Base-by-base conservation (phyloP, 345 rosid species). In the Psidium friedrichsthalianum region DNA sequence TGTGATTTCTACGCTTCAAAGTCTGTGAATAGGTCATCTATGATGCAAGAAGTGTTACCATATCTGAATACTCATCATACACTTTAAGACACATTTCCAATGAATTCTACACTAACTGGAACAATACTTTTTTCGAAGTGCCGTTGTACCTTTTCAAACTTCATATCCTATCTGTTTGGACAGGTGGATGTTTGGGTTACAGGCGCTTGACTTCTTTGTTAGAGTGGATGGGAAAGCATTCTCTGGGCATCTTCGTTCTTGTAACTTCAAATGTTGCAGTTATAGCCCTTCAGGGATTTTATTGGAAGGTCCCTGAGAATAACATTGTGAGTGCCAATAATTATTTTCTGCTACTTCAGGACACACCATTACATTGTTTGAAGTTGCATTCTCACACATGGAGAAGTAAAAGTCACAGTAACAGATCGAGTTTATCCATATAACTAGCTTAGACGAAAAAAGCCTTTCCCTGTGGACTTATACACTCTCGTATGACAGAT, bases 181-280 rank as follows among this genome's bases (percentile, higher is more conserved):
- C 85, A 91, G 93, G 92, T 90, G 49, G 93, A 91, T 85, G 84
- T 90, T 83, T 83, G 85, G 86, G 88, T n/a, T 86, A 86, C 85
- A 86, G 90, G 84, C 54, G 15, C 16, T 52, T 83, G 86, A 86
- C 91, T 51, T 84, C 36, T 47, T 51, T 83, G 3, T 82, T 91
- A 88, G 92, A 88, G 83, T 91, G 92, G 93, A 90, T 90, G 90
- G 93, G 93, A 85, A 88, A 55, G 83, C 93, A 91, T 87, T 88
- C 93, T 16, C 88, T 91, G 85, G 51, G 82, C 40, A 89, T 91
- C 82, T 91, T 91, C 61, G 56, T 91, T 21, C 81, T 91, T 9
- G 76, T 91, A 83, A 82, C 85, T 76, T 90, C 93, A 13, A 91
- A 91, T 85, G 47, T 90, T 32, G 90, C 84, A 25, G 83, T 91